Percentiles rank a stretch among this genome's conserved stretches.
phyloP scores from a whole-genome alignment of 352 stramenopile genomes.

The Phytophthora vignae region DNA sequence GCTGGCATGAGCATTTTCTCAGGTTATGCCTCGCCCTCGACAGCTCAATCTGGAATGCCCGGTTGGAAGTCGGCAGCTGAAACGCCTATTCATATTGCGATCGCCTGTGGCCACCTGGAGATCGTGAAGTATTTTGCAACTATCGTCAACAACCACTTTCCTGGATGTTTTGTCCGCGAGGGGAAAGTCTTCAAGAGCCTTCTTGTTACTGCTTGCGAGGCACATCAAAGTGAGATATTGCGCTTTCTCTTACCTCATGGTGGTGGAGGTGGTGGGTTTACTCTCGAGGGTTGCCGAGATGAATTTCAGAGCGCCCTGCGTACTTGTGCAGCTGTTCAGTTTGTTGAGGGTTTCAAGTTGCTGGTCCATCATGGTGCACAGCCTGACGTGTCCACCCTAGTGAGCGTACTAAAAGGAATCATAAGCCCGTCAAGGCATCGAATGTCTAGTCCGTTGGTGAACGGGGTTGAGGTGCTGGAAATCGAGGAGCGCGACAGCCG shows the following conservation, averaged over 20 bases:
- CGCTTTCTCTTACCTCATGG: constrained; percentile 45
- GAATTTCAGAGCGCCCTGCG: constrained; percentile 56
- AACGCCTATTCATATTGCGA: constrained; percentile 59
- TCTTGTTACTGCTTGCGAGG: constrained; percentile 51
- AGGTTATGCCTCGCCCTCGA: neutral
- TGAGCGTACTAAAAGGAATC: constrained; percentile 43
- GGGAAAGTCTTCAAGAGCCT: constrained; percentile 50
- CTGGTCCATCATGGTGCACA: constrained; percentile 42
- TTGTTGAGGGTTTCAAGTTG: constrained; percentile 50
- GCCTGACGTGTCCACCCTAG: constrained; percentile 47
- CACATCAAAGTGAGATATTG: constrained; percentile 45
- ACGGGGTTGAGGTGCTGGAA: constrained; percentile 25
- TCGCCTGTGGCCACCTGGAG: constrained; percentile 55
- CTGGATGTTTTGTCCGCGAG: constrained; percentile 52
- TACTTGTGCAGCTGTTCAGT: constrained; percentile 45
- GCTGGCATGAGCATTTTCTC: constrained; percentile 58
- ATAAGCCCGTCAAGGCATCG: constrained; percentile 6
- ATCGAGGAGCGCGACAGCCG: neutral
- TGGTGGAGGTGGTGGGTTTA: constrained; percentile 49
- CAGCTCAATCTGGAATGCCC: neutral
- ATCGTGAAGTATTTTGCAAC: constrained; percentile 51
- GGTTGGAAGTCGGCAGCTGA: constrained; percentile 28
- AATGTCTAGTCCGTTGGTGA: constrained; percentile 11
- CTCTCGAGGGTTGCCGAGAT: constrained; percentile 36
- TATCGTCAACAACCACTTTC: constrained; percentile 56